Base-by-base conservation (phyloP, 192 early-diverging fungal genomes). In the Mortierella hygrophila region DNA sequence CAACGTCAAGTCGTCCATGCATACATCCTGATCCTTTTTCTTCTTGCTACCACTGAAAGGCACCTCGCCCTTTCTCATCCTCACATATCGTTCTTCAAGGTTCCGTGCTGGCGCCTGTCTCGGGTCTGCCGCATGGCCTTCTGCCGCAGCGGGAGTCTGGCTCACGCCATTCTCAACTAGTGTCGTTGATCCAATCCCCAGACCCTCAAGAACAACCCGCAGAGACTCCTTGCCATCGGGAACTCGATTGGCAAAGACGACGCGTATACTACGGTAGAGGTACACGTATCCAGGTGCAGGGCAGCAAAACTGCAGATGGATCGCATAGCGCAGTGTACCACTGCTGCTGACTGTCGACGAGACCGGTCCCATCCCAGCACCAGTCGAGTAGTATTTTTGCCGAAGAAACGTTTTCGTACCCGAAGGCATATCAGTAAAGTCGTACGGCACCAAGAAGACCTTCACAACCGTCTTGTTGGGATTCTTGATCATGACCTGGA, bases 401-500 rank as follows among this genome's bases (percentile, higher is more conserved):
- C 96, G 91, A 18, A 97, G 77, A 80, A 97, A 95, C 8, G 96
- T 97, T 75, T 95, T 96, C n/a, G 90, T 89, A 37, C 85, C 79
- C 6, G 91, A 72, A 2, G 95, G 95, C 94, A 97, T 94, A 68
- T 95, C 94, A 23, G 83, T 85, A 68, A 96, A 91, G 83, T 97
- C 95, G 87, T 97, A 97, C 3, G 94, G 96, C 0, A 97, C 78
- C 29, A 96, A 79, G 70, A 96, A 97, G 0, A 97, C 82, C 79
- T 97, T 96, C 72, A 97, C 93, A 0, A 93, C 95, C 0, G 96
- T 96, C 55, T 92, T 91, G 80, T 92, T 91, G 1, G 93, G 93
- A 76, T 97, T 97, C 80, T 96, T 95, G 80, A 97, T 95, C 60
- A 96, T 90, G 68, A 97, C 92, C 75, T 96, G 95, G 18, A 97